Evolutionary conservation across 148 eudicot species (phyloP).

Genomic region (Bassia scoparia): DNA sequence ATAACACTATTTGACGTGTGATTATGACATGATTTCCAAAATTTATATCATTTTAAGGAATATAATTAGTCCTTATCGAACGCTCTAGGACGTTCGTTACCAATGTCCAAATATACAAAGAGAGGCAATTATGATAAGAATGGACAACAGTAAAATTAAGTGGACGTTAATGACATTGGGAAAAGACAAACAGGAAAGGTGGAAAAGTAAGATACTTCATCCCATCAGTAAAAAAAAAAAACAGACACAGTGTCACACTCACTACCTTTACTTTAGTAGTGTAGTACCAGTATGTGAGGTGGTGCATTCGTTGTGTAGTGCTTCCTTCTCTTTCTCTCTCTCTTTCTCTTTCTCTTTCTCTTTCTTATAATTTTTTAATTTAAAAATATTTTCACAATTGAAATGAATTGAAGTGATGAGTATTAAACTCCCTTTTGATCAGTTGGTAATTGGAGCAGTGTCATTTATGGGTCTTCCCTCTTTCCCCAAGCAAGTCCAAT

Average conservation of each 20-base stretch:
- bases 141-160: background rate
- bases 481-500: slow-evolving; percentile 31
- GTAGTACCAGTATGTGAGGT: too few species aligned
- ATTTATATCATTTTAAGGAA: too few species aligned
- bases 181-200: slow-evolving; percentile 17
- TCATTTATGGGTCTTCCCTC: slow-evolving; percentile 20
- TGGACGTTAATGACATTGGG: slow-evolving; percentile 17
- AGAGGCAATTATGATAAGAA: background rate
- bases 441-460: slow-evolving; percentile 25
- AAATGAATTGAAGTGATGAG: too few species aligned
- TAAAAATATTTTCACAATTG: too few species aligned
- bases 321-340: too few species aligned
- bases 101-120: too few species aligned
- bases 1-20: too few species aligned
- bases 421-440: slow-evolving; percentile 4
- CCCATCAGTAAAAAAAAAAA: background rate
- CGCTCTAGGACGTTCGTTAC: too few species aligned
- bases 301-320: too few species aligned
- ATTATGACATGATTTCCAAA: too few species aligned
- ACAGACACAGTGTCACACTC: background rate
- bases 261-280: background rate
- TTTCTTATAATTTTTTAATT: background rate
- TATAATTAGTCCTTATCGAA: too few species aligned
- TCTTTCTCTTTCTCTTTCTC: background rate
- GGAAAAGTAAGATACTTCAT: too few species aligned